A percentile compares a stretch with the other conserved stretches of the same genome.
Conservation (phyloP, 768 basidiomycete species). For the Mycena kentingensis region DNA sequence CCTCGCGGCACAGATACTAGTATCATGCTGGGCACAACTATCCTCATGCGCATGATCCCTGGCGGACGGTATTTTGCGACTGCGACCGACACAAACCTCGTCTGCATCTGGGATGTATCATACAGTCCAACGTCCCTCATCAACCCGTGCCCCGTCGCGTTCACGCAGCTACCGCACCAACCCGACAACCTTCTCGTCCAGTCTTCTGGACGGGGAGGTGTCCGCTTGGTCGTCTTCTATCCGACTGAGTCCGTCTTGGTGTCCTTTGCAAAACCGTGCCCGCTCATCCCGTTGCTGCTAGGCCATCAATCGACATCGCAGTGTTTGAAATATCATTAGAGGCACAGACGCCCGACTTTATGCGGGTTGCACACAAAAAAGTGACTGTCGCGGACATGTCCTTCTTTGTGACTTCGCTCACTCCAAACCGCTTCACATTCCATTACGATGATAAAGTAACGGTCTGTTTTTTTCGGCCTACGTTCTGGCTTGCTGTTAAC, state of each 20-base stretch:
- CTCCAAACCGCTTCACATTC: conserved; percentile 9
- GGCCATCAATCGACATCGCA: neutral
- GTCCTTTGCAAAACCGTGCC: neutral
- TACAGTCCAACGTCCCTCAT: conserved; percentile 17
- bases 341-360: neutral
- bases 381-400: neutral
- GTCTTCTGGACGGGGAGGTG: neutral
- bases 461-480: no score
- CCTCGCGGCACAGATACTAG: no score
- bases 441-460: conserved; percentile 5
- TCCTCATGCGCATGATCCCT: conserved; percentile 27
- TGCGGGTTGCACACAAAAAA: no score
- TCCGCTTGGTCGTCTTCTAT: conserved; percentile 2
- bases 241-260: neutral
- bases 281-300: neutral
- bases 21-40: conserved; percentile 4
- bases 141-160: conserved; percentile 19
- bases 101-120: conserved; percentile 33
- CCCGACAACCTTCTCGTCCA: conserved; percentile 7
- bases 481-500: no score
- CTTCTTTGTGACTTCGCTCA: neutral
- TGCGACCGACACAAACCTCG: conserved; percentile 11
- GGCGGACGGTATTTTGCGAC: conserved; percentile 36
- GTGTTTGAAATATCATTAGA: conserved; percentile 12
- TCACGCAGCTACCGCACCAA: neutral